Percentiles rank a stretch among this genome's conserved stretches.
Evolutionary conservation across 805 yeast species (phyloP).

Genomic region (Wickerhamomyces chambardii): DNA sequence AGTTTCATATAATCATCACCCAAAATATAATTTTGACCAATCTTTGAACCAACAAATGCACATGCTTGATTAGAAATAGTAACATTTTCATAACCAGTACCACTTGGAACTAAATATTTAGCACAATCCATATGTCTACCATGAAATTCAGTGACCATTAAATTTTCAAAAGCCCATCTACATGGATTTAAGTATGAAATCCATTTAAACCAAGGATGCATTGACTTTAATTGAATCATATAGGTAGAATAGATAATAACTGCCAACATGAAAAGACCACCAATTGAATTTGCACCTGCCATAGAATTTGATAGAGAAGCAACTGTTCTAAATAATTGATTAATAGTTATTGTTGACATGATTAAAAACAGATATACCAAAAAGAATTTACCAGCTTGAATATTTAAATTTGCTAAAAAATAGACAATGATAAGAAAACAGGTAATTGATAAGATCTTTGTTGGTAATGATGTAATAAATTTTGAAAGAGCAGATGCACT

Average conservation of each 20-base stretch:
- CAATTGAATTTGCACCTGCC: slow-evolving; percentile 50
- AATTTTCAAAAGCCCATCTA: slow-evolving; percentile 49
- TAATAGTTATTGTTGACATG: slow-evolving; percentile 35
- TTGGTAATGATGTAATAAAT: slow-evolving; percentile 53
- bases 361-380: slow-evolving; percentile 35
- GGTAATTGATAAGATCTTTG: slow-evolving; percentile 37
- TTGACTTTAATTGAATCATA: slow-evolving; percentile 47
- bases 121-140: slow-evolving; percentile 45
- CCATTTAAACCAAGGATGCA: slow-evolving; percentile 73
- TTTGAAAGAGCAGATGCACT: slow-evolving; percentile 65
- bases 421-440: slow-evolving; percentile 40
- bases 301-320: slow-evolving; percentile 41
- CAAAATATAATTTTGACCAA: slow-evolving; percentile 42
- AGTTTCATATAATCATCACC: slow-evolving; percentile 50
- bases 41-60: slow-evolving; percentile 47
- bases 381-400: slow-evolving; percentile 47
- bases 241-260: slow-evolving; percentile 55
- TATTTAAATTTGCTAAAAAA: slow-evolving; percentile 45
- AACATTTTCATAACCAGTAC: slow-evolving; percentile 37
- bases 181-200: slow-evolving; percentile 49
- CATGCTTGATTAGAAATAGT: slow-evolving; percentile 38
- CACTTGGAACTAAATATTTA: slow-evolving; percentile 49
- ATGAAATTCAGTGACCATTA: slow-evolving; percentile 60
- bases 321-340: slow-evolving; percentile 42
- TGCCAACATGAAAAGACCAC: slow-evolving; percentile 44